Conservation (phyloP, 2,329 filamentous ascomycete genomes). For the Aspergillus eucalypticola region DNA sequence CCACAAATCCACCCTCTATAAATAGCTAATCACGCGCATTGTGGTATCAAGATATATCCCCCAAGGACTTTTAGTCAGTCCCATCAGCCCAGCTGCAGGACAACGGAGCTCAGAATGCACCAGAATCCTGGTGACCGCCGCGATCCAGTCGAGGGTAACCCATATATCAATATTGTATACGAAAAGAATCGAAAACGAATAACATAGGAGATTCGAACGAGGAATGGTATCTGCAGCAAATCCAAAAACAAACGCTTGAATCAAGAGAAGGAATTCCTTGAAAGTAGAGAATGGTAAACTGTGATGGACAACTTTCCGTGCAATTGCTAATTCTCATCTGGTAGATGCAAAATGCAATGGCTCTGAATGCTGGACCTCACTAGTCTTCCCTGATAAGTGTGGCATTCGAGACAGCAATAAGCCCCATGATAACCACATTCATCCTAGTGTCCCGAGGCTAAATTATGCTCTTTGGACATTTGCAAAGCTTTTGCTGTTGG, state of each 20-base stretch:
- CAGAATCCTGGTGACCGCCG: background rate
- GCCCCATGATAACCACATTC: background rate
- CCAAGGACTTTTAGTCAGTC: background rate
- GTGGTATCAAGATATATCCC: slow-evolving; percentile 1
- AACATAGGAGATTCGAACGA: background rate
- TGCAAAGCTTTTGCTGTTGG: background rate
- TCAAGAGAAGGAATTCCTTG: background rate
- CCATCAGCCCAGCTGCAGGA: slow-evolving; percentile 14
- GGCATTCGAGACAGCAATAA: background rate
- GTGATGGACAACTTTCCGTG: background rate
- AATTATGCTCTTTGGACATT: background rate
- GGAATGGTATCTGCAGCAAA: background rate
- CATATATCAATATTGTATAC: background rate
- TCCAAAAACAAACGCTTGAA: background rate
- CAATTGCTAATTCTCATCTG: background rate
- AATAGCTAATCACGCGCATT: background rate
- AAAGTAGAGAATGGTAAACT: background rate
- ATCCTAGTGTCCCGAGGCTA: background rate
- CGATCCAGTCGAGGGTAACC: slow-evolving; percentile 3
- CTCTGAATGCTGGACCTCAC: background rate
- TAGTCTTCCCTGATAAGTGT: background rate
- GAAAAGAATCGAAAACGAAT: background rate
- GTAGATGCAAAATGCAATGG: background rate
- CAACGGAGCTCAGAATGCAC: background rate
- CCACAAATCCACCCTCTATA: background rate